A percentile compares a stretch with the other conserved stretches of the same genome.
These are phyloP conservation scores for Aspergillus sp. DNA, from an alignment of 2,329 filamentous ascomycete genomes.

Conservation along the genomic window DNA sequence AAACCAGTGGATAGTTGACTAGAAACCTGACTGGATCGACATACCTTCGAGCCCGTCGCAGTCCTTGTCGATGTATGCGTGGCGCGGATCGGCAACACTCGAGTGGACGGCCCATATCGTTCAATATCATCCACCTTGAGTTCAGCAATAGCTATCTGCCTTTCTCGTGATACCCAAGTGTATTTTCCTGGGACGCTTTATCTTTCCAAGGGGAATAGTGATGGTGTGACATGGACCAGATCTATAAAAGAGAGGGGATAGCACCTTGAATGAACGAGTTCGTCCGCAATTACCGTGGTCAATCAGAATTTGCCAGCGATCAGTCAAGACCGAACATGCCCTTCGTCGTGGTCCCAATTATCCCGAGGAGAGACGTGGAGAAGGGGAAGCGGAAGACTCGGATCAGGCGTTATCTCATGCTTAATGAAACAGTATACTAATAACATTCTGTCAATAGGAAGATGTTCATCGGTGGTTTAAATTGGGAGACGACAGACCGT, in stretches of 20 bases:
- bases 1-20: constrained; percentile 28
- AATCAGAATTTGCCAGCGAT: not conserved
- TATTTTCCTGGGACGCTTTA: not conserved
- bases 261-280: not conserved
- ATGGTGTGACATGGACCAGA: not conserved
- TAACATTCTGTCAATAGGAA: constrained; percentile 63
- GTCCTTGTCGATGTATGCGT: constrained; percentile 16
- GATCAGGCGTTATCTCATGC: not conserved
- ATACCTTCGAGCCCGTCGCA: constrained; percentile 5
- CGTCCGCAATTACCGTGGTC: not conserved
- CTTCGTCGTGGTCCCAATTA: not conserved
- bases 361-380: not conserved
- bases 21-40: constrained; percentile 14
- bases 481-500: constrained; percentile 99
- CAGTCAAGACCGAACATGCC: not conserved
- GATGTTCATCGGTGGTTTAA: constrained; percentile 98
- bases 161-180: not conserved
- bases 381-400: not conserved
- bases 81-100: constrained; percentile 3
- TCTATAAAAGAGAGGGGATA: not conserved
- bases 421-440: constrained; percentile 28
- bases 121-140: not conserved
- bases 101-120: not conserved
- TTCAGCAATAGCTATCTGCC: not conserved
- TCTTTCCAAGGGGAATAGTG: not conserved